Conservation (phyloP, 306 rosid species). For the Ceratonia siliqua region DNA sequence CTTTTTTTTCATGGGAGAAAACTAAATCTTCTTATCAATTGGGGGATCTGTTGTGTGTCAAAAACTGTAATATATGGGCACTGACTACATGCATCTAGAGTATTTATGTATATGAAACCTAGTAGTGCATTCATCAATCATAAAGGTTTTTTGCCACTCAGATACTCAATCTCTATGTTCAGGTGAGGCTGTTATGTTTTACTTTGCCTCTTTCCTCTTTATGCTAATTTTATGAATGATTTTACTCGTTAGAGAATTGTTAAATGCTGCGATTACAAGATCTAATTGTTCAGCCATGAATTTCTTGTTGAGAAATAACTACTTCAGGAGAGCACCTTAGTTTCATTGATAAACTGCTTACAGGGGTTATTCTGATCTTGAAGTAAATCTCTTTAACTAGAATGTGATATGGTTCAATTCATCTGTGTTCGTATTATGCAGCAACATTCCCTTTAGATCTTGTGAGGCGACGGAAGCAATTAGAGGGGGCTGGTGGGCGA, state of each 20-base stretch:
- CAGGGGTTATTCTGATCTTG: neutral
- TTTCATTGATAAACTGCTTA: neutral
- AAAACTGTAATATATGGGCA: constrained; percentile 14
- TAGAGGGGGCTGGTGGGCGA: constrained; percentile 97
- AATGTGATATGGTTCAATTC: constrained; percentile 27
- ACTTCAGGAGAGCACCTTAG: neutral
- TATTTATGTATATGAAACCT: constrained; percentile 16
- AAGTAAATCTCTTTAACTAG: neutral
- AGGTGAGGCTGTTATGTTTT: constrained; percentile 28
- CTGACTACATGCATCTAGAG: constrained; percentile 18
- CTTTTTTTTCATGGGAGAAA: constrained; percentile 13
- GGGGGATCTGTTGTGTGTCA: constrained; percentile 14
- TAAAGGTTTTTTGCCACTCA: neutral
- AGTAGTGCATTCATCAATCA: constrained; percentile 7
- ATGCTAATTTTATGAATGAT: neutral
- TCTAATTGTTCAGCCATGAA: neutral
- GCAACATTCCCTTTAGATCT: constrained; percentile 98
- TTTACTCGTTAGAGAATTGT: constrained; percentile 13
- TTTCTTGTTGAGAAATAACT: constrained; percentile 1
- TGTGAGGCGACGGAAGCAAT: constrained; percentile 91
- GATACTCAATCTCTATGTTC: neutral
- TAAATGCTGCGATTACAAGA: constrained; percentile 18
- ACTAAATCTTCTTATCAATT: neutral
- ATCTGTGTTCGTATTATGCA: constrained; percentile 55
- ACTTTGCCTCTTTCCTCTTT: neutral